Evolutionary conservation across 2,329 filamentous ascomycete species (phyloP), one percentile per base, ranked within the genome.

Genomic region (Coniochaeta ligniaria): DNA sequence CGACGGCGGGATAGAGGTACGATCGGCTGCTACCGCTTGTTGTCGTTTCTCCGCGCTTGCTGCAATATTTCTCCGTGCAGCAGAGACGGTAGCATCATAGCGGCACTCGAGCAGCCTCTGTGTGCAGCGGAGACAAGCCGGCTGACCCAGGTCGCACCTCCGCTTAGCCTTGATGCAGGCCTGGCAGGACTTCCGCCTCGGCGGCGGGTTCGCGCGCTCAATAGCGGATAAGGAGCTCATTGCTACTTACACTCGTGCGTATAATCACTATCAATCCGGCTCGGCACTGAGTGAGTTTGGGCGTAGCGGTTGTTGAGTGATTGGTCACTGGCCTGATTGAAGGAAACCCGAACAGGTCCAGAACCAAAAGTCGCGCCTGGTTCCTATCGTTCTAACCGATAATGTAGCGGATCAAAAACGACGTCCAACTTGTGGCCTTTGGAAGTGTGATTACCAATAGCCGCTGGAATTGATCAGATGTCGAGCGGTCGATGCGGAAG

Each of bases 151-250:
- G 64, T 83, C 80, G 68, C 84, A 86, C 56, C 79, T 80, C 16
- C 83, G 77, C 69, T 86, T 86, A 26, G 83, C 77, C 65, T 77
- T 79, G 56, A 78, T 83, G 71, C 84, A 86, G 28, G 79, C 77
- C 3, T 76, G 72, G 66, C 83, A 87, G 3, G 84, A 82, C 70
- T 84, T 86, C 55, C 82, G 80, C 60, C 78, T 71, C 5, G 76
- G 76, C 52, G 75, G 80, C 36, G 77, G 78, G 69, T 79, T 80
- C 28, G 63, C 70, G 59, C 73, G 74, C 68, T 79, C 77, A 5
- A 69, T 35, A 1, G 47, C 47, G 64, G 59, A 5, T 66, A 69
- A 28, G 8, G 47, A 52, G 2, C 17, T 52, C 47, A 52, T 52
- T 52, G 12, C 16, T 52, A 24, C 8, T 47, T 3, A 17, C 16